Conservation (phyloP, 2,329 filamentous ascomycete species). For the Colletotrichum chrysophilum region DNA sequence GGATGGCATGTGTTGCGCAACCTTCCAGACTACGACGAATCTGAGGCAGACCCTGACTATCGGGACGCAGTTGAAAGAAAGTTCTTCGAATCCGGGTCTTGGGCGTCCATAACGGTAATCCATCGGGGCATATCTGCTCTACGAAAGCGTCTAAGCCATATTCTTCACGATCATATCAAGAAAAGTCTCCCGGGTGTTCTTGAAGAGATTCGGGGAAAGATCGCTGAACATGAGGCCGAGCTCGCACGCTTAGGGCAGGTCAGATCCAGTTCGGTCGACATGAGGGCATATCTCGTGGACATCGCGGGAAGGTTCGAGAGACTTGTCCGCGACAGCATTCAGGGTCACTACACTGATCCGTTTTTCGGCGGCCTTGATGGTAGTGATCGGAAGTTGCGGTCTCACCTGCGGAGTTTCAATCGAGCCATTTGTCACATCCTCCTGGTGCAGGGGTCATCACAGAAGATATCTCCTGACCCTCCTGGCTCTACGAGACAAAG, state of each 20-base stretch:
- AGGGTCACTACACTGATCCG: slow-evolving; percentile 33
- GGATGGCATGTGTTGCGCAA: slow-evolving; percentile 63
- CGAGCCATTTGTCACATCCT: slow-evolving; percentile 33
- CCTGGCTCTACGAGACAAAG: background rate
- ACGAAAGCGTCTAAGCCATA: slow-evolving; percentile 35
- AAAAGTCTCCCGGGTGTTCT: slow-evolving; percentile 30
- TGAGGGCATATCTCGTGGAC: slow-evolving; percentile 36
- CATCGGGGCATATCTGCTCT: slow-evolving; percentile 35
- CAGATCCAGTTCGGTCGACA: slow-evolving; percentile 27
- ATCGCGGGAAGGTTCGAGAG: slow-evolving; percentile 40
- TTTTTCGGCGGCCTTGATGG: slow-evolving; percentile 39
- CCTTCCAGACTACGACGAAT: slow-evolving; percentile 33
- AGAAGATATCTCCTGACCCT: slow-evolving; percentile 7
- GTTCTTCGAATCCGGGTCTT: slow-evolving; percentile 35
- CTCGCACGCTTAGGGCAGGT: slow-evolving; percentile 25
- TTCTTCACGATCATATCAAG: slow-evolving; percentile 34
- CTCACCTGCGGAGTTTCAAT: slow-evolving; percentile 34
- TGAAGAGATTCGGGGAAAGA: slow-evolving; percentile 29
- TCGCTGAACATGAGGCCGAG: slow-evolving; percentile 24
- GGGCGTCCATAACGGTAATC: slow-evolving; percentile 32
- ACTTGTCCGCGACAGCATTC: slow-evolving; percentile 30
- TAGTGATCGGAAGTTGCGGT: slow-evolving; percentile 30
- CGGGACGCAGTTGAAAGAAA: slow-evolving; percentile 35
- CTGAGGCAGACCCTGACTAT: slow-evolving; percentile 14
- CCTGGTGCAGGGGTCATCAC: slow-evolving; percentile 25